A percentile compares a stretch with the other conserved stretches of the same genome.
phyloP scores from a whole-genome alignment of 108 stramenopile genomes.

The Pseudonitzschia delicatissima region DNA sequence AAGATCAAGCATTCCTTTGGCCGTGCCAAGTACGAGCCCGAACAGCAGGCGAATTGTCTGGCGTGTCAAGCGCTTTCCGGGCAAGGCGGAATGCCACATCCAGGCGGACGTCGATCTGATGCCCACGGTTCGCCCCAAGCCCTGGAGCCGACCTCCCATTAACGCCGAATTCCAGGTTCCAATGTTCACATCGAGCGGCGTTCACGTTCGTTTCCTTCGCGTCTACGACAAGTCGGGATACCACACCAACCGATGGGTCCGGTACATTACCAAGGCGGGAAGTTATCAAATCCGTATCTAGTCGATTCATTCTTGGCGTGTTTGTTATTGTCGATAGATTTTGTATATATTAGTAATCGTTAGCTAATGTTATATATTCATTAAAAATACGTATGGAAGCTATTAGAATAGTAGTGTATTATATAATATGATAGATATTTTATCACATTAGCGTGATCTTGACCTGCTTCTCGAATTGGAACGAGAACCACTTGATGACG shows the following conservation, averaged over 20 bases:
- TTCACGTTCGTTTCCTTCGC: conserved; percentile 96
- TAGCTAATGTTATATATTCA: too few relatives aligned
- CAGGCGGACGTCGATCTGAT: conserved; percentile 94
- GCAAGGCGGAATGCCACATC: conserved; percentile 91
- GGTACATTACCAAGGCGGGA: conserved; percentile 97
- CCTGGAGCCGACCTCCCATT: conserved; percentile 96
- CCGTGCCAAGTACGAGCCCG: conserved; percentile 97
- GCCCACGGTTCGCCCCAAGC: conserved; percentile 90
- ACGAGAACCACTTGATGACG: conserved; percentile 9
- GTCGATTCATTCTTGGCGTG: conserved; percentile 4
- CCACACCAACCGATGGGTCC: conserved; percentile 95
- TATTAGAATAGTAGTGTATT: too few relatives aligned
- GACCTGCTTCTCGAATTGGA: neutral
- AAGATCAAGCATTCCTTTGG: conserved; percentile 91
- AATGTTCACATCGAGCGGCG: conserved; percentile 97
- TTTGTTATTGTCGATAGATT: neutral
- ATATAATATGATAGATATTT: too few relatives aligned
- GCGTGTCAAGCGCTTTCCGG: conserved; percentile 95
- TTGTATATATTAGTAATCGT: conserved; percentile 4
- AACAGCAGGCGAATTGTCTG: conserved; percentile 97
- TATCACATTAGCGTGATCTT: neutral
- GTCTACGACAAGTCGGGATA: conserved; percentile 98
- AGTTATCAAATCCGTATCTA: conserved; percentile 96
- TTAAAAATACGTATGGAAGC: too few relatives aligned
- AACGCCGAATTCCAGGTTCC: conserved; percentile 97